Percentiles rank a stretch among this genome's conserved stretches.
phyloP scores from a whole-genome alignment of 2,329 filamentous ascomycete species.

The Colletotrichum simmondsii region DNA sequence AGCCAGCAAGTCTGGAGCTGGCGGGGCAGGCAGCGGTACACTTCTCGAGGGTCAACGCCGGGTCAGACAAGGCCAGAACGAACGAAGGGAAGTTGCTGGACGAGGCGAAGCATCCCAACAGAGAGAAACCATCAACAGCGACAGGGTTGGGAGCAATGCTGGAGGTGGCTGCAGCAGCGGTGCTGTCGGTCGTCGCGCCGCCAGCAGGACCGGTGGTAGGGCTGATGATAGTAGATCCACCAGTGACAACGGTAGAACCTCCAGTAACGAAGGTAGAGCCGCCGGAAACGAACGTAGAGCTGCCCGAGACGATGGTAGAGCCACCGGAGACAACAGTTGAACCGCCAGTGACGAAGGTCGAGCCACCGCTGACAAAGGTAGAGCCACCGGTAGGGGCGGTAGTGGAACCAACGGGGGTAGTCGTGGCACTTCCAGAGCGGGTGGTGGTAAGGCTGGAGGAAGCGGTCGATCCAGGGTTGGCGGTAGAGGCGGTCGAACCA shows the following conservation, averaged over 20 bases:
- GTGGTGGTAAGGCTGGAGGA: neutral
- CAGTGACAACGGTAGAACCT: neutral
- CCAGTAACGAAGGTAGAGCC: neutral
- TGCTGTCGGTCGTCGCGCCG: neutral
- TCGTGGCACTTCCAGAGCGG: too few relatives aligned
- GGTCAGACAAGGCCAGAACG: slow-evolving; percentile 21
- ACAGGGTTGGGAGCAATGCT: slow-evolving; percentile 32
- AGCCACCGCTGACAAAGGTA: neutral
- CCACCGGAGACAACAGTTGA: neutral
- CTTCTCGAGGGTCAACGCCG: slow-evolving; percentile 39
- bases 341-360: neutral
- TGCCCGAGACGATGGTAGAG: neutral
- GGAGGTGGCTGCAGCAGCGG: neutral
- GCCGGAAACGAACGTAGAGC: neutral
- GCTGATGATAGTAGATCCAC: neutral
- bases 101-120: slow-evolving; percentile 42
- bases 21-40: slow-evolving; percentile 39
- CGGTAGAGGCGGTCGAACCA: neutral
- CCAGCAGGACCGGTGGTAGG: neutral
- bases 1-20: slow-evolving; percentile 39
- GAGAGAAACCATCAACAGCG: slow-evolving; percentile 35
- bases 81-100: slow-evolving; percentile 39
- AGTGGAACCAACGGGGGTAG: too few relatives aligned
- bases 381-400: neutral
- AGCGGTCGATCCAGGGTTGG: neutral